Evolutionary conservation across 495 filamentous ascomycete species (phyloP).

Genomic region (Hypoxylon perforatum): DNA sequence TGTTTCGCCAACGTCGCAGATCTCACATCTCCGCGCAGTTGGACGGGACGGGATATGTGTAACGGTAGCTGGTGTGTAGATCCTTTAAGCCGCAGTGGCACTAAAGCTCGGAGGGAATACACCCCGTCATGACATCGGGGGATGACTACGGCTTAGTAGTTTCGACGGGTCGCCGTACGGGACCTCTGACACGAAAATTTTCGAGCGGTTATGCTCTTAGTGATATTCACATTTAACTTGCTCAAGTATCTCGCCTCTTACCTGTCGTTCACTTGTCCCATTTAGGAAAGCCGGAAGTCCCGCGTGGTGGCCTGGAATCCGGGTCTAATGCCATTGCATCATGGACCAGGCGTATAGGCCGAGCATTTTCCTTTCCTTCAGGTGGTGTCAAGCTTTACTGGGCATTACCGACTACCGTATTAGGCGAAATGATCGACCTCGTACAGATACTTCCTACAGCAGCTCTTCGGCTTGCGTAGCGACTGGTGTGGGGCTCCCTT

Average conservation of each 20-base stretch:
- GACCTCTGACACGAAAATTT: no score
- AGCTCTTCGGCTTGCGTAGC: neutral
- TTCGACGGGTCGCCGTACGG: no score
- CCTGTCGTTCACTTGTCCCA: slow-evolving; percentile 12
- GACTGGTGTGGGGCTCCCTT: neutral
- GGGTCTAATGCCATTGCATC: slow-evolving; percentile 4
- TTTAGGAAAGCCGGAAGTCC: slow-evolving; percentile 28
- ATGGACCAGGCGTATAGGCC: neutral
- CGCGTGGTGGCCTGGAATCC: slow-evolving; percentile 6
- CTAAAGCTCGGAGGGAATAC: no score
- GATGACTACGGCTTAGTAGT: no score
- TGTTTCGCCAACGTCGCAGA: no score
- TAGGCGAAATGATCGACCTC: neutral
- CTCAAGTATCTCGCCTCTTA: neutral
- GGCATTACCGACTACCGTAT: slow-evolving; percentile 1
- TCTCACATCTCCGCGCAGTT: no score
- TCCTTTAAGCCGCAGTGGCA: no score
- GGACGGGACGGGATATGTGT: no score
- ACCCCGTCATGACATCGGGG: no score
- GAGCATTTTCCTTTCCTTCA: neutral
- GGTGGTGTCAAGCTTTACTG: slow-evolving; percentile 4
- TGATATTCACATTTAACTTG: neutral
- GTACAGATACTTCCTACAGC: no score
- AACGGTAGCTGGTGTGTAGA: no score
- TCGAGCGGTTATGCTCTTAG: no score